A percentile compares a stretch with the other conserved stretches of the same genome.
Conservation (phyloP, 495 filamentous ascomycete species). For the Talaromyces wortmannii region DNA sequence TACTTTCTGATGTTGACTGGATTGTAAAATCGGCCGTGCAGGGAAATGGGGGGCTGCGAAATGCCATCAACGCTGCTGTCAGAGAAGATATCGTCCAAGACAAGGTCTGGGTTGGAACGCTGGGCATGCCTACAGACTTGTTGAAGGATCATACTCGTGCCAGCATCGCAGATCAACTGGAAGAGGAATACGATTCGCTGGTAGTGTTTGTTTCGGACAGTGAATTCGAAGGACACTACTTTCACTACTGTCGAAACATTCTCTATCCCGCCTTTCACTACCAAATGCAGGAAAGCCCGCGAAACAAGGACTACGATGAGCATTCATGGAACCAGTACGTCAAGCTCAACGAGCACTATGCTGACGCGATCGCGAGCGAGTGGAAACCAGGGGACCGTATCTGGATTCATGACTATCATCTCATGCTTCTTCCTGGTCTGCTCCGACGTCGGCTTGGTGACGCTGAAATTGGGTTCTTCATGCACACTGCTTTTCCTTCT, state of each 20-base stretch:
- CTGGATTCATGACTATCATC: slow-evolving; percentile 93
- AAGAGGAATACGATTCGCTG: slow-evolving; percentile 72
- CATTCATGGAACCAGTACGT: slow-evolving; percentile 94
- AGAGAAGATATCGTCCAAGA: slow-evolving; percentile 57
- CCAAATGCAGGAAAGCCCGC: slow-evolving; percentile 91
- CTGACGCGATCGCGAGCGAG: slow-evolving; percentile 77
- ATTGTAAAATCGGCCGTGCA: slow-evolving; percentile 77
- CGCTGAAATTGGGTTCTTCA: slow-evolving; percentile 89
- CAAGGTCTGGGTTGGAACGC: slow-evolving; percentile 79
- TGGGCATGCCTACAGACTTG: slow-evolving; percentile 86
- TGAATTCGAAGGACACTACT: slow-evolving; percentile 88
- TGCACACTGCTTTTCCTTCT: slow-evolving; percentile 91
- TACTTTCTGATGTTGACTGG: slow-evolving; percentile 65
- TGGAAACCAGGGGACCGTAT: slow-evolving; percentile 89
- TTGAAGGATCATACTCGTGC: slow-evolving; percentile 62
- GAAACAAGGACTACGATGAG: slow-evolving; percentile 95
- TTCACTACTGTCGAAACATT: slow-evolving; percentile 88
- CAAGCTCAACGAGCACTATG: slow-evolving; percentile 83
- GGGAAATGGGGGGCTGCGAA: slow-evolving; percentile 84
- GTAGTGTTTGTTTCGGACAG: slow-evolving; percentile 78
- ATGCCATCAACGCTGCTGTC: slow-evolving; percentile 72
- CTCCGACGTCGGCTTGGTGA: slow-evolving; percentile 77
- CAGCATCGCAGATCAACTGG: slow-evolving; percentile 71
- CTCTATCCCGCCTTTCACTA: slow-evolving; percentile 93
- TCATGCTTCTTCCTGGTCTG: slow-evolving; percentile 88